Conservation (phyloP, 192 early-diverging fungal species). For the Thoreauomyces humboldtii region DNA sequence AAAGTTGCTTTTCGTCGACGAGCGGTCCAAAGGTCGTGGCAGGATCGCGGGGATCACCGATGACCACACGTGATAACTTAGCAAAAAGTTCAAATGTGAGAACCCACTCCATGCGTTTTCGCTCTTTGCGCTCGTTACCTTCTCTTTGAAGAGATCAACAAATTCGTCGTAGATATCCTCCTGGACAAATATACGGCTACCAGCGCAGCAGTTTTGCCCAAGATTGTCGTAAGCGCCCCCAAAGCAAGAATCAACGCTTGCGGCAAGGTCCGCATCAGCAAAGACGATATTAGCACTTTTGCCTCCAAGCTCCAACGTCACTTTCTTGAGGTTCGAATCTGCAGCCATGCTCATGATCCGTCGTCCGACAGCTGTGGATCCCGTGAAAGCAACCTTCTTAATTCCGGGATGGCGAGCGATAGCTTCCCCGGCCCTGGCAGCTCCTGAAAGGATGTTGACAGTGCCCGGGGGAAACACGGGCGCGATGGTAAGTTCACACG, state of each 20-base stretch:
- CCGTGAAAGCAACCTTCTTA: conserved; percentile 39
- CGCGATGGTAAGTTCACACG: conserved; percentile 33
- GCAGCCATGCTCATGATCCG: conserved; percentile 32
- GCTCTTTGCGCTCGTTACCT: too few relatives aligned
- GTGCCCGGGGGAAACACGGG: conserved; percentile 42
- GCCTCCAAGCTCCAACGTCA: conserved; percentile 52
- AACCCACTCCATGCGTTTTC: too few relatives aligned
- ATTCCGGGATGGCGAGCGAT: conserved; percentile 42
- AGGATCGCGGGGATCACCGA: conserved; percentile 43
- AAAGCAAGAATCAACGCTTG: conserved; percentile 35
- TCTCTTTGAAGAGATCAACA: conserved; percentile 30
- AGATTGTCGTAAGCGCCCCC: conserved; percentile 42
- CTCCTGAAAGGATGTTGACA: conserved; percentile 47
- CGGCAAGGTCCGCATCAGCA: conserved; percentile 46
- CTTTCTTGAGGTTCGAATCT: conserved; percentile 39
- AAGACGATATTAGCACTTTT: conserved; percentile 50
- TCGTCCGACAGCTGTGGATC: conserved; percentile 33
- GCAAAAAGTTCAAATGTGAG: not conserved
- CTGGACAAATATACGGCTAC: conserved; percentile 52
- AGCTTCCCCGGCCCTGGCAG: conserved; percentile 29
- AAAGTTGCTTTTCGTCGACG: conserved; percentile 54
- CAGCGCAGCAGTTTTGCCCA: conserved; percentile 54
- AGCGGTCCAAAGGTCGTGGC: conserved; percentile 47
- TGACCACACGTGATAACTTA: not conserved
- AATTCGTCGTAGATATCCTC: conserved; percentile 47